Evolutionary conservation across 2,329 filamentous ascomycete genomes (phyloP), one percentile per base, ranked within the genome.

Genomic region (Pseudogymnoascus sp.): DNA sequence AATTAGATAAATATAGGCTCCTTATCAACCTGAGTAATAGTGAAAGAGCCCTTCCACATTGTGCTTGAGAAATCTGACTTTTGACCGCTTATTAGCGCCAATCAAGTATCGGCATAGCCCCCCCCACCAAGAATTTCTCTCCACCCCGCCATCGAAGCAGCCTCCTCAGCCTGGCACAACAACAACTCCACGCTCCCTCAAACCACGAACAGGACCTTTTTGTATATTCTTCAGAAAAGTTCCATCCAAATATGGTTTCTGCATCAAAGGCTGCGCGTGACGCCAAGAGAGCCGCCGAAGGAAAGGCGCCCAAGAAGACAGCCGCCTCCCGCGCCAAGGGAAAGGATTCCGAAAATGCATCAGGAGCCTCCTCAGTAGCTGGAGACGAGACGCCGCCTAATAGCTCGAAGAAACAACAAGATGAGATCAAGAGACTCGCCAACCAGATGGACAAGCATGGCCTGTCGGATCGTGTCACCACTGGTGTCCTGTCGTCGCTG

Each of bases 371-470:
- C 41, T 89, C 87, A 10, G 83, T 86, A 61, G 84, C 88, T 71
- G 89, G 88, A 71, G 88, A 93, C 69, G 88, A 88, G 66, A 77
- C 74, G 45, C 78, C 81, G 70, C 84, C 88, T 67, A 88, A 88
- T 64, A 91, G 87, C 68, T 81, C 85, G 64, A 83, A 81, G 70
- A 84, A 87, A 69, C 91, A 87, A 69, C 91, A 88, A 76, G 86
- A 89, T 69, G 88, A 89, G 74, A 87, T 97, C 68, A 89, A 92
- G 80, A 92, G 92, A 75, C 83, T 99, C 69, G 87, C 90, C 49
- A 83, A 92, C 62, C 95, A 99, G 80, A 89, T 96, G 83, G 94
- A 99, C 80, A 90, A 96, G 80, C 86, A 96, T 75, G 94, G 94
- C 73, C 83, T 99, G 68, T 97, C 94, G 12, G 94, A 99, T 78